Conservation (phyloP, 768 basidiomycete species). For the Hygrocybe punicea region DNA sequence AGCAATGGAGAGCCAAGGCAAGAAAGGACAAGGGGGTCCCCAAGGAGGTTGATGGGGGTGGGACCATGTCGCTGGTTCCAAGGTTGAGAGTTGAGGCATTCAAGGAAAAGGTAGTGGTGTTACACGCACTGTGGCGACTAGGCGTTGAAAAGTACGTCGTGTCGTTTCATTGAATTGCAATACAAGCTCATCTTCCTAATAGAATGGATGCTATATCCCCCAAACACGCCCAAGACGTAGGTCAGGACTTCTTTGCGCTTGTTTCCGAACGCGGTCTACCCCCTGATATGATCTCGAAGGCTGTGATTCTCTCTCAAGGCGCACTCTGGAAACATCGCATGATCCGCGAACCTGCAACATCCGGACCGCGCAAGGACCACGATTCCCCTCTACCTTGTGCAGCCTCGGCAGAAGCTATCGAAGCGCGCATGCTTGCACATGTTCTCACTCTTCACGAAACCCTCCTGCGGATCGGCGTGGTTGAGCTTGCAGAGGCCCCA, state of each 20-base stretch:
- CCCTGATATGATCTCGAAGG: constrained; percentile 71
- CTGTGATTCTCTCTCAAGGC: constrained; percentile 70
- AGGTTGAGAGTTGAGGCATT: constrained; percentile 57
- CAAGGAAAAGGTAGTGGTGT: constrained; percentile 68
- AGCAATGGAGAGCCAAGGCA: constrained; percentile 50
- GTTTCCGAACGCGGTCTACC: constrained; percentile 69
- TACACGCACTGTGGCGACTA: constrained; percentile 73
- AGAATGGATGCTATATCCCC: constrained; percentile 51
- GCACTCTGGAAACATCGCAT: constrained; percentile 84
- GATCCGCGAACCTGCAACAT: constrained; percentile 46
- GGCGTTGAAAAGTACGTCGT: constrained; percentile 55
- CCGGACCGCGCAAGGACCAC: constrained; percentile 21
- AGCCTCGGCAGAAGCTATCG: constrained; percentile 43
- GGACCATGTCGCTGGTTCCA: constrained; percentile 40
- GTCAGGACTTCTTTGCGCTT: constrained; percentile 55
- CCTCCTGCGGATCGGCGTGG: constrained; percentile 62
- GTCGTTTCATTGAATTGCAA: constrained; percentile 1
- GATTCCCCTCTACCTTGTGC: constrained; percentile 27
- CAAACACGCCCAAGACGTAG: constrained; percentile 46
- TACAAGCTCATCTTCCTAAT: neutral
- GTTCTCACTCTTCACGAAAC: constrained; percentile 60
- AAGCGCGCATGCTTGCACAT: constrained; percentile 66
- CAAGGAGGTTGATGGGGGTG: constrained; percentile 20
- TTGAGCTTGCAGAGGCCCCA: constrained; percentile 56
- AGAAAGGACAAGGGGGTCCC: constrained; percentile 38